These are phyloP conservation scores for Vachellia pachyceras DNA, from an alignment of 306 rosid genomes.

Conservation along the genomic window DNA sequence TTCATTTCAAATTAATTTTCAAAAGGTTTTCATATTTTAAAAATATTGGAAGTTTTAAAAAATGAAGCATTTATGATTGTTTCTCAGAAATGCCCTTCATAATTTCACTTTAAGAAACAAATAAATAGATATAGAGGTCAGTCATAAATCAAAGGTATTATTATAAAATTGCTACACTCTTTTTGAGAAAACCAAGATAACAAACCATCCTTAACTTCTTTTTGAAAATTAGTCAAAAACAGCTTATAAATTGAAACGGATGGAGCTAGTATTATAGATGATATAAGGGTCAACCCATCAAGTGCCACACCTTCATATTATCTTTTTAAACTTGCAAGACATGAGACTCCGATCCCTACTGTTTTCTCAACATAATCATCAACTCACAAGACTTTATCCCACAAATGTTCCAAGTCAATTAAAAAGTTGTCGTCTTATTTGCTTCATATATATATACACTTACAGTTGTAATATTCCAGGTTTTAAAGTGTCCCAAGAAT, in stretches of 20 bases:
- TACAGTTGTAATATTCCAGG: background rate
- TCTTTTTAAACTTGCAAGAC: slow-evolving; percentile 17
- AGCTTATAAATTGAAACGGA: background rate
- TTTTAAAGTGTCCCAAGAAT: background rate
- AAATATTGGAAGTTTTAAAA: background rate
- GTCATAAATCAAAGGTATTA: background rate
- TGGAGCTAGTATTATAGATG: no score
- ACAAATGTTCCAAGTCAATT: background rate
- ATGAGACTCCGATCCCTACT: background rate
- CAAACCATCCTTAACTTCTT: background rate
- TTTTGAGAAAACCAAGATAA: background rate
- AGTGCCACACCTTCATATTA: slow-evolving; percentile 15
- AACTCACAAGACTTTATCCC: background rate
- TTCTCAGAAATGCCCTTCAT: background rate
- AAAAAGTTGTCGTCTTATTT: background rate
- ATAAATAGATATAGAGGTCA: background rate
- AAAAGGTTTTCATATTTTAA: no score
- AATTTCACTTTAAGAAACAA: background rate
- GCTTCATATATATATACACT: background rate
- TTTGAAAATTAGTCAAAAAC: background rate
- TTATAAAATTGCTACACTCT: background rate
- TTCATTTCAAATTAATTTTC: no score
- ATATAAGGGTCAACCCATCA: slow-evolving; percentile 9
- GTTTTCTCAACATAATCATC: background rate
- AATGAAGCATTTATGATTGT: background rate